Base-by-base conservation (phyloP, 371 early-diverging fungal genomes). In the Haplosporangium sp. region DNA sequence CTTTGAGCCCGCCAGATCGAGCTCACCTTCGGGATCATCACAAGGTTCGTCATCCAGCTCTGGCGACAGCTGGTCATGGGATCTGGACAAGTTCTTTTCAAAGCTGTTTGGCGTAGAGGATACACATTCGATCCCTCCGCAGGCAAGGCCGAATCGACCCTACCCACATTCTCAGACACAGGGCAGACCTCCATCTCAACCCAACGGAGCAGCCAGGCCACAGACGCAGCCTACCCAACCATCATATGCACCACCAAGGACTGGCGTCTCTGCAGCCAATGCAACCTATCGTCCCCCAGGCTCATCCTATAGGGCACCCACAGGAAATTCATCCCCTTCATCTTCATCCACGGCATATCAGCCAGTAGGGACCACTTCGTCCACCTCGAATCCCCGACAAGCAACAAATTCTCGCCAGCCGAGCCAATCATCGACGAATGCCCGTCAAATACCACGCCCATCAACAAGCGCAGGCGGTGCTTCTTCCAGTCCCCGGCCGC, bases 41-140 rank as follows among this genome's bases (percentile, higher is more conserved):
- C 55, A 65, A 41, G 61, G 45, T 16, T 66, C 76, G 0, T 67
- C 71, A 41, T 60, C 54, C 16, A 37, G 20, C 9, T 45, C 62
- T 45, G 59, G 59, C 18, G 76, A 63, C 0, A 56, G 67, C 36
- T 72, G 72, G 68, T 63, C 60, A 23, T 60, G 69, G 62, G 79
- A 79, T 55, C 50, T 72, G 5, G 79, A 79, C 59, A 72, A 55
- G 46, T 79, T 79, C 51, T 79, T 79, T 45, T 64, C 73, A 12
- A 63, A 58, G 45, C 57, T 79, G 29, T 67, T 79, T 58, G 62
- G 73, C 10, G 18, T 47, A 9, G 73, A 77, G 0, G 69, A 79
- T 4, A 9, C 60, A 20, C 46, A 50, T 20, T 41, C 73, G 8
- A 57, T 21, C 29, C 6, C 65, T 21, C 9, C 50, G 11, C 37